Evolutionary conservation across 2,329 filamentous ascomycete genomes (phyloP), one percentile per base, ranked within the genome.

Genomic region (Gnomoniopsis smithogilvyi): DNA sequence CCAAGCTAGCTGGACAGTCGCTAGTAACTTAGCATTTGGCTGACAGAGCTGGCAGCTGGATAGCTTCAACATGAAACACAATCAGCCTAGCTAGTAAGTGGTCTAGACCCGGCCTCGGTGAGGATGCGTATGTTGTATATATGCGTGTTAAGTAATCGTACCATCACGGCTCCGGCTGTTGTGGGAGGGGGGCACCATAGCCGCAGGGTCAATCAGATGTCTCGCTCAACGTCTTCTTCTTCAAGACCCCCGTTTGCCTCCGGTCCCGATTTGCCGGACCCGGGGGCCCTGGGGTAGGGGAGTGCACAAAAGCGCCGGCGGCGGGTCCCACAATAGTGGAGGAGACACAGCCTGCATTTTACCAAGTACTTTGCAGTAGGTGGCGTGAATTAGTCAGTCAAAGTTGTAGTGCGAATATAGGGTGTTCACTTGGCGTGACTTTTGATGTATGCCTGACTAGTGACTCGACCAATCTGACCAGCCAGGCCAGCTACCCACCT

Each of bases 31-130:
- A 33, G 45, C 15, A 43, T 19, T 21, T 43, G 12, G 49, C 60
- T 50, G 53, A 62, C 53, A 43, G 52, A 47, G 50, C 56, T 56
- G 60, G 49, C 45, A 45, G 38, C 26, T 30, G 26, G 38, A 52
- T 41, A 51, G 55, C 48, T 43, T 60, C 56, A 60, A 62, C 17
- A 12, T 60, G 60, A 62, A 62, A 62, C 60, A 54, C 52, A 41
- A 38, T 43, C n/a, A 41, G 56, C 56, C 33, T 47, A 46, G 49
- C 26, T 56, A 48, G 52, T 52, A 48, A 36, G 14, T 15, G 52
- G 56, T 59, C 60, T 51, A 62, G 56, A 59, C 53, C 45, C 36
- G 26, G 26, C 52, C 49, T 50, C 47, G 45, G 4, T 11, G 14
- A 22, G 26, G 8, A 30, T 30, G 26, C 26, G 8, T 8, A 8